Conservation (phyloP, 163 green algal species). For the Chlorella variabilis region DNA sequence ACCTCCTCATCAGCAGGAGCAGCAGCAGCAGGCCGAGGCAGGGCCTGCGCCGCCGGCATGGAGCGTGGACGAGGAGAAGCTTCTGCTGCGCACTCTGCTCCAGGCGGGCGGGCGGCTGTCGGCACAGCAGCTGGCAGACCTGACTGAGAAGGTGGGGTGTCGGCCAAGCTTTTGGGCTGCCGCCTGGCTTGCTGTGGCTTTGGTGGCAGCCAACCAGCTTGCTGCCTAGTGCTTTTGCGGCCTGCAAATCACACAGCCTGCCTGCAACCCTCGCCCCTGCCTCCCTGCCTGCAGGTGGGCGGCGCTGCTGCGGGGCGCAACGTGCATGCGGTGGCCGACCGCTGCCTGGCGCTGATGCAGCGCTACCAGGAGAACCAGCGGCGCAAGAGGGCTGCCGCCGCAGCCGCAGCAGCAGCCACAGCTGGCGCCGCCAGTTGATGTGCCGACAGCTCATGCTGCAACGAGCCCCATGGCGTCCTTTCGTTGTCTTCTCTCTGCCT, state of each 20-base stretch:
- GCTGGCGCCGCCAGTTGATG: too few relatives aligned
- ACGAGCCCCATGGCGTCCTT: neutral
- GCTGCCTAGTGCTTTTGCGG: too few relatives aligned
- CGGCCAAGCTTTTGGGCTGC: neutral
- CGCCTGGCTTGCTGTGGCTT: neutral
- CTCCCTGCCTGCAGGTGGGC: neutral
- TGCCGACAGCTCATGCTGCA: too few relatives aligned
- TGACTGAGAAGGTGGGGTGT: conserved; percentile 1
- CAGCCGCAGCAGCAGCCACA: neutral
- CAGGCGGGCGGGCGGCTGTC: neutral
- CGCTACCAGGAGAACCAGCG: conserved; percentile 20
- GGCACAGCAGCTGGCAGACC: conserved; percentile 2
- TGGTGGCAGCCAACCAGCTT: too few relatives aligned
- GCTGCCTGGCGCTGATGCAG: conserved; percentile 29
- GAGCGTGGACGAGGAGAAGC: conserved; percentile 28
- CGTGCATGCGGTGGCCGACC: conserved; percentile 18
- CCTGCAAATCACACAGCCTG: too few relatives aligned
- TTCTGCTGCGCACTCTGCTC: conserved; percentile 30
- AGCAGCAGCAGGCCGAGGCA: neutral
- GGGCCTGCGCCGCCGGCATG: neutral
- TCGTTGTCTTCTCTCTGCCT: neutral
- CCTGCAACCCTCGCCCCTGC: neutral
- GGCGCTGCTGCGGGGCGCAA: conserved; percentile 1
- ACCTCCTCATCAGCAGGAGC: neutral
- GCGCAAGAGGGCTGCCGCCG: conserved; percentile 8